Base-by-base conservation (phyloP, 345 rosid species). In the Hypericum androsaemum region DNA sequence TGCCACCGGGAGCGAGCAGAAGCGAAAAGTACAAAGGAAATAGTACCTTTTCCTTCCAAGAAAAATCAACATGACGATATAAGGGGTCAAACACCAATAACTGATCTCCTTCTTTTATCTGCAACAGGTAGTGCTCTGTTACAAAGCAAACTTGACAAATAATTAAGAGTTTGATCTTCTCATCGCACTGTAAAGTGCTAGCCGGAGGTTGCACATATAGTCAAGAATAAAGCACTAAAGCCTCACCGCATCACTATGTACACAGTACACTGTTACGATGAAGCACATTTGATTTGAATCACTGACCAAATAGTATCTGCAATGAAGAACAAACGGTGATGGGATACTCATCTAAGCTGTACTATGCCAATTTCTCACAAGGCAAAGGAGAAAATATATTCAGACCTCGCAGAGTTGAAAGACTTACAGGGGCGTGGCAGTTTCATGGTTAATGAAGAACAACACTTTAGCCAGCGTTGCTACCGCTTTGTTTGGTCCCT, bases 81-180 rank as follows among this genome's bases (percentile, higher is more conserved):
- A 8, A 49, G 39, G 90, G 90, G 41, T 83, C 82, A 62, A 83
- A 52, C 3, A 83, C 54, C 10, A 35, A 60, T 39, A 83, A 56
- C 59, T 72, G 71, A 60, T 83, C 86, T 55, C 83, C 90, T 72
- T 80, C 90, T 70, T 76, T 80, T 43, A 83, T 76, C 90, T 83
- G 77, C 40, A 35, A n/a, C 49, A 65, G 16, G 53, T 56, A 12
- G 47, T 53, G 61, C 46, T 41, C 47, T 41, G 17, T 38, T 59
- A 58, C 7, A 28, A 57, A 39, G 12, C 12, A 37, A 48, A 32
- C 35, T 10, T 35, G 22, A 39, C 10, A 53, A 37, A 22, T 22
- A 22, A 22, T 22, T 22, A 22, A 22, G 32, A 22, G 32, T 22
- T 22, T 22, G 32, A 22, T 22, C 32, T 22, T 22, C 32, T 22